Base-by-base conservation (phyloP, 2,329 filamentous ascomycete genomes). In the Epichloe bromicola region DNA sequence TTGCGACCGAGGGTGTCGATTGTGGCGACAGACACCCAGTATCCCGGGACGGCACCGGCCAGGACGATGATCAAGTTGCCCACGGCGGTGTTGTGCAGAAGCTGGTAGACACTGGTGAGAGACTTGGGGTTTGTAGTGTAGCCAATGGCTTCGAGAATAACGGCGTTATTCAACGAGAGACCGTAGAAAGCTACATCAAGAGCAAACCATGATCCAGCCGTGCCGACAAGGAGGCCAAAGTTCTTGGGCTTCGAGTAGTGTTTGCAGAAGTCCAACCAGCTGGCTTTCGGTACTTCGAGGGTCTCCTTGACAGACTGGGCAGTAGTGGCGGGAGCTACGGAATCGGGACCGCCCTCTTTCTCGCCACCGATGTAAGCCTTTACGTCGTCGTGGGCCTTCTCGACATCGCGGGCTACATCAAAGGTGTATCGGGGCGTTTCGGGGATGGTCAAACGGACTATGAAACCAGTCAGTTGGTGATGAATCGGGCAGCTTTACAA, bases 361-460 rank as follows among this genome's bases (percentile, higher is more conserved):
- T 79, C 75, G 54, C 85, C 85, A 34, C 70, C 71, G 50, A 88
- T 78, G 67, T 91, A 93, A n/a, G 83, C 82, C 62, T 82, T 78
- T 57, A 84, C 78, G 57, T 93, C 87, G 45, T 79, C 80, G 49
- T 80, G 76, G 41, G 80, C 88, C 70, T 88, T 83, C 59, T 86
- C 78, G 39, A 88, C 75, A 60, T 93, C 86, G 42, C 80, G 81
- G 48, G 80, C 76, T 20, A 93, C 79, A 62, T 93, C 87, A 59
- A 93, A 91, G 30, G 88, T 93, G 70, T 93, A 94, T 30, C 88
- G 85, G 49, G 88, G 87, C 36, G 87, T 91, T 70, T 94, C 88
- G 23, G 88, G 88, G 57, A 94, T 91, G 49, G 87, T 93, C 4
- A 93, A 72, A 60, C 84, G 83, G 60, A 69, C 67, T 69, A 15